These are phyloP conservation scores for Fusarium temperatum DNA, from an alignment of 2,329 filamentous ascomycete genomes.

Conservation along the genomic window DNA sequence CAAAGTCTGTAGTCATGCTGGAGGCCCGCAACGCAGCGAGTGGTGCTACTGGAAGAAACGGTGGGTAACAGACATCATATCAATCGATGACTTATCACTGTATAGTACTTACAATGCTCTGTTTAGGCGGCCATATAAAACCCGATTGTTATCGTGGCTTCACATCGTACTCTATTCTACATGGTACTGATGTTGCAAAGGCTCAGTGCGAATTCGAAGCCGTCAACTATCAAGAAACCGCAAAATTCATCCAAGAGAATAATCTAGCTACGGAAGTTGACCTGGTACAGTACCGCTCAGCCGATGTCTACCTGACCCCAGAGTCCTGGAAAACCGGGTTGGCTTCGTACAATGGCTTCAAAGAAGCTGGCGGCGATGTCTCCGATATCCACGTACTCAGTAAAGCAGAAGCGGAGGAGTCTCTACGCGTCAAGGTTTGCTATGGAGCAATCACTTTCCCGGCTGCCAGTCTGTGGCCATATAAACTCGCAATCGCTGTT, in stretches of 20 bases:
- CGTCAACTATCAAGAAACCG: background rate
- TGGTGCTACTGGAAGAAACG: background rate
- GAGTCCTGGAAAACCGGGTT: background rate
- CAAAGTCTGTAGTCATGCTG: background rate
- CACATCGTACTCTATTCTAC: background rate
- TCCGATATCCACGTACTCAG: background rate
- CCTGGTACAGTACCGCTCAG: background rate
- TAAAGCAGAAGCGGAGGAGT: background rate
- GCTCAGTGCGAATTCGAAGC: background rate
- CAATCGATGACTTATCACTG: too few relatives aligned
- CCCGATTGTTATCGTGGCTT: background rate
- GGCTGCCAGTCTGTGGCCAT: background rate
- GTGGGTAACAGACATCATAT: background rate
- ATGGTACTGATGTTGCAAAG: background rate
- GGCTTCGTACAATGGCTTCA: background rate
- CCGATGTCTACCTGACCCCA: background rate
- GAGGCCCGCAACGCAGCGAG: background rate
- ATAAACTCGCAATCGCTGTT: background rate
- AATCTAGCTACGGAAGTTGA: background rate
- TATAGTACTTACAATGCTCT: background rate
- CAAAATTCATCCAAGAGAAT: background rate
- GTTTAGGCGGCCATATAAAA: background rate
- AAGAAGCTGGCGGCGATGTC: background rate
- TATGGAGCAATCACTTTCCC: background rate
- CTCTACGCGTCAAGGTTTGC: background rate